Evolutionary conservation across 2,329 filamentous ascomycete species (phyloP).

Genomic region (Domatiomyces catenatus): DNA sequence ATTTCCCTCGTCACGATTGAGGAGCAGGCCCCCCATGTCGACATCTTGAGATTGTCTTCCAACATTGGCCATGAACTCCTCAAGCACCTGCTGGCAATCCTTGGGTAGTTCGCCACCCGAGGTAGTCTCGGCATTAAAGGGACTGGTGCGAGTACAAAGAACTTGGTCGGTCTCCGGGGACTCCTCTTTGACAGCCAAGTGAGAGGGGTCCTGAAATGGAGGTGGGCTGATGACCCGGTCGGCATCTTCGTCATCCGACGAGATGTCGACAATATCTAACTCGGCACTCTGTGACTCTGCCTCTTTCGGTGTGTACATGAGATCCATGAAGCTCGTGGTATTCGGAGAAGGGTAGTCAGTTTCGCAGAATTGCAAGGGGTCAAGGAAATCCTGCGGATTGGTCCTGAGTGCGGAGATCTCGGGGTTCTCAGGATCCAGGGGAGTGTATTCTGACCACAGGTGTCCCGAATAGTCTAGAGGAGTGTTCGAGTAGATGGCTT

Average conservation of each 20-base stretch:
- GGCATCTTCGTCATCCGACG: neutral
- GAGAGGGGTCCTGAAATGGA: neutral
- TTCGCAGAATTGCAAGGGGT: neutral
- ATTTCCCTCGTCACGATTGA: constrained; percentile 3
- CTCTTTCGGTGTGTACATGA: neutral
- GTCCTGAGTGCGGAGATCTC: neutral
- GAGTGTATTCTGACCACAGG: neutral
- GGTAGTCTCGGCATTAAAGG: neutral
- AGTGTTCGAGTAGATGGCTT: neutral
- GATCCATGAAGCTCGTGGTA: neutral
- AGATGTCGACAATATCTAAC: neutral
- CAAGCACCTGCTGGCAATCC: neutral
- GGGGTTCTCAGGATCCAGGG: too few relatives aligned
- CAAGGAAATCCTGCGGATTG: neutral
- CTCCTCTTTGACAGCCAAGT: neutral
- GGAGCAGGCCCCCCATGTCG: constrained; percentile 1
- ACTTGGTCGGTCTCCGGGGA: neutral
- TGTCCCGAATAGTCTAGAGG: neutral
- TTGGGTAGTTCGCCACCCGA: neutral
- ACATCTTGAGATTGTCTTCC: neutral
- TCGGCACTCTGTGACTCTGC: neutral
- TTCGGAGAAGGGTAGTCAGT: neutral
- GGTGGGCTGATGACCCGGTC: neutral
- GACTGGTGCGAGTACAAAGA: neutral
- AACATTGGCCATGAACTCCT: neutral